Evolutionary conservation across 257 asterid species (phyloP), one percentile per base, ranked within the genome.

Genomic region (Thymus quinquecostatus): DNA sequence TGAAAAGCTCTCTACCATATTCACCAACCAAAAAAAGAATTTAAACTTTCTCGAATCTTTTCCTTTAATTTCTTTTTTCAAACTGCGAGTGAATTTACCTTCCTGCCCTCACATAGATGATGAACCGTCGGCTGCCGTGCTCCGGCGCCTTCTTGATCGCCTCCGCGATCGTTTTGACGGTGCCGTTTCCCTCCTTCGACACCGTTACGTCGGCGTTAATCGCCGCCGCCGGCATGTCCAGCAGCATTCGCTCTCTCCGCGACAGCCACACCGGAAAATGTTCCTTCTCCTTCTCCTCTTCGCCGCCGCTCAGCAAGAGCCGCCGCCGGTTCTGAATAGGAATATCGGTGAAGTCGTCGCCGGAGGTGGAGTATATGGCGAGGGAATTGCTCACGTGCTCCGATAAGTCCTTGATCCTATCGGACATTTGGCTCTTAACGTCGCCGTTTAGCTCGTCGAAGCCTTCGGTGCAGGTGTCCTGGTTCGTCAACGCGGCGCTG

Each of bases 41-140:
- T 33, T 14, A 32, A 34, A 32, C 73, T 40, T 69, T 63, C 69
- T 8, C 83, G 64, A 41, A 60, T 59, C 76, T 59, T 38, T 59
- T 21, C 21, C 21, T 21, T 21, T 21, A 21, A 21, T 21, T 21
- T 21, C 21, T 21, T 21, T 68, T 76, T 58, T 58, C 0, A 64
- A 80, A 68, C 64, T 1, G 32, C 29, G 64, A 1, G 61, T 60
- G 72, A 82, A 82, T 64, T 86, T 92, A 95, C 98, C 80, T 89
- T 85, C 99, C 99, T 75, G 97, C 99, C 88, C 83, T 95, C 79
- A 95, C 95, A 91, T 89, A 90, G 79, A 95, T 89, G 64, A 92
- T 84, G 29, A 86, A 82, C 49, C 99, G 84, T 8, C 86, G 85
- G 32, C 27, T 73, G 34, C 97, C 74, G 45, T 86, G 67, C 60